These are phyloP conservation scores for Backusella macrospora DNA, from an alignment of 192 early-diverging fungal species.

Conservation along the genomic window DNA sequence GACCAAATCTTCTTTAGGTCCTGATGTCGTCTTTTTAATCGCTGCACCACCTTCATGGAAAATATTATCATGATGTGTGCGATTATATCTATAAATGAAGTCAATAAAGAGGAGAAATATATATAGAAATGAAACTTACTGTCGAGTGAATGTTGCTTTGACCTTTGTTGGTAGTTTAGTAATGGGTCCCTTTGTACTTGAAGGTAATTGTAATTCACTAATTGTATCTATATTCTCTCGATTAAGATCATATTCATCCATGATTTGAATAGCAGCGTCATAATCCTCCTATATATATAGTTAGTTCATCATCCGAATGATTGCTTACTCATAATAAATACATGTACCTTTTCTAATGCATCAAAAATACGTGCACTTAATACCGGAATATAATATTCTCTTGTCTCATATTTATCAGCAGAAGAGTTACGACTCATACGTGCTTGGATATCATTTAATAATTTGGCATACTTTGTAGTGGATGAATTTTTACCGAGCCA, in stretches of 20 bases:
- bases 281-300: slow-evolving; percentile 21
- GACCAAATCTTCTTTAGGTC: slow-evolving; percentile 55
- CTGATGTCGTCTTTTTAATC: slow-evolving; percentile 33
- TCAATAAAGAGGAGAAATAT: background rate
- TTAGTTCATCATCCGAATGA: too few species aligned
- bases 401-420: slow-evolving; percentile 84
- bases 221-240: slow-evolving; percentile 89
- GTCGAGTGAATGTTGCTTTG: slow-evolving; percentile 82
- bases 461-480: slow-evolving; percentile 65
- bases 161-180: slow-evolving; percentile 61
- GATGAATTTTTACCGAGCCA: slow-evolving; percentile 94
- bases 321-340: too few species aligned
- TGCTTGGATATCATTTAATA: slow-evolving; percentile 84
- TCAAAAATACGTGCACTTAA: slow-evolving; percentile 59
- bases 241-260: slow-evolving; percentile 93
- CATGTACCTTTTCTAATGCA: slow-evolving; percentile 40
- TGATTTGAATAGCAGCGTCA: slow-evolving; percentile 64
- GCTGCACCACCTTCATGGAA: slow-evolving; percentile 33
- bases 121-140: slow-evolving; percentile 46
- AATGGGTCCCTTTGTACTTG: slow-evolving; percentile 33
- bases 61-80: slow-evolving; percentile 60
- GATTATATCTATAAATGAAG: slow-evolving; percentile 60
- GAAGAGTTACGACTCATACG: slow-evolving; percentile 83
- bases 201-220: slow-evolving; percentile 70
- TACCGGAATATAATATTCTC: slow-evolving; percentile 84